These are phyloP conservation scores for Phytophthora pisi DNA, from an alignment of 352 stramenopile genomes.

Conservation along the genomic window DNA sequence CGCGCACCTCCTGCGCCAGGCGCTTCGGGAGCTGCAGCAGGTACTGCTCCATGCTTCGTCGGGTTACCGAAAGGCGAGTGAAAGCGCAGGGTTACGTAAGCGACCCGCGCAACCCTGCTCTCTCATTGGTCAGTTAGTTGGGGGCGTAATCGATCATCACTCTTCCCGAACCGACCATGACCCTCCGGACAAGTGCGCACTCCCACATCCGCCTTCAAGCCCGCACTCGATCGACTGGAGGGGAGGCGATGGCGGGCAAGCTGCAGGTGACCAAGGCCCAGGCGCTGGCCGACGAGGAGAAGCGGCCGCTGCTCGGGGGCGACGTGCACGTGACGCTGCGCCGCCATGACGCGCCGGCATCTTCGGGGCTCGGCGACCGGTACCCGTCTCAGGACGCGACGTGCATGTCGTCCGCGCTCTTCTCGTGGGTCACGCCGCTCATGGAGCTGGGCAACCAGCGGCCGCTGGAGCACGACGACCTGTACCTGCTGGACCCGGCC, in stretches of 20 bases:
- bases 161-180: conserved; percentile 2
- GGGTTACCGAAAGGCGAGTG: background rate
- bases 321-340: conserved; percentile 33
- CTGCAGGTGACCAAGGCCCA: conserved; percentile 31
- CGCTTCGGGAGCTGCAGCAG: conserved; percentile 86
- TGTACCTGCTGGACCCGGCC: conserved; percentile 67
- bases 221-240: conserved; percentile 1
- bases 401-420: conserved; percentile 62
- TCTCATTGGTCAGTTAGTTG: conserved; percentile 2
- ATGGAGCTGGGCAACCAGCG: conserved; percentile 76
- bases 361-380: conserved; percentile 47
- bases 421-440: conserved; percentile 79
- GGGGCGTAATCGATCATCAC: conserved; percentile 20
- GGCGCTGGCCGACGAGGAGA: conserved; percentile 21
- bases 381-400: conserved; percentile 64
- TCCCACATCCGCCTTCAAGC: conserved; percentile 21
- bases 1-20: conserved; percentile 73
- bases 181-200: background rate
- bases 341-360: conserved; percentile 3
- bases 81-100: conserved; percentile 1
- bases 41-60: conserved; percentile 80
- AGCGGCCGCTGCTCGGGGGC: conserved; percentile 28
- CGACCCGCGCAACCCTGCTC: background rate
- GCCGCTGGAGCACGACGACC: conserved; percentile 67
- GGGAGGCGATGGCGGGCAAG: conserved; percentile 24